A percentile compares a stretch with the other conserved stretches of the same genome.
Conservation (phyloP, 106 monocot species). For the Triglochin maritima region DNA sequence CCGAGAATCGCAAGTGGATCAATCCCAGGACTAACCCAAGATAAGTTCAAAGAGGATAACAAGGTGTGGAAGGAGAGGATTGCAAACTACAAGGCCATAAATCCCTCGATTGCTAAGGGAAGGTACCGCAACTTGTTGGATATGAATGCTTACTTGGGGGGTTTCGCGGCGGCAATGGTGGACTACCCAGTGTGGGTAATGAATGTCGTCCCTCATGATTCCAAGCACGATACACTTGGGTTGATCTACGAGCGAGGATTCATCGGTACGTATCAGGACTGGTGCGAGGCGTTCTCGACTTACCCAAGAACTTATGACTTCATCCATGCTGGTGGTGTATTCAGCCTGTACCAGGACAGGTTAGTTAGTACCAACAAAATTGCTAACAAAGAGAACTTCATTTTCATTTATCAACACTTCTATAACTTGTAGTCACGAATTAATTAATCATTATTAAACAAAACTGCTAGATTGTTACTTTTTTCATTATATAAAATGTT, state of each 20-base stretch:
- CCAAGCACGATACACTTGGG: conserved; percentile 33
- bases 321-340: conserved; percentile 45
- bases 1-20: conserved; percentile 39
- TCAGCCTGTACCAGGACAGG: conserved; percentile 55
- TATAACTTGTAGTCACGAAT: background rate
- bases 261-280: conserved; percentile 62
- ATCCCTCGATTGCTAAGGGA: conserved; percentile 29
- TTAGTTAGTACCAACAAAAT: conserved; percentile 6
- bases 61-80: conserved; percentile 36
- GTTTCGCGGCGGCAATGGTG: conserved; percentile 42
- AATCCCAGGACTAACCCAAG: conserved; percentile 22
- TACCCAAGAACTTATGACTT: conserved; percentile 76
- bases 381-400: background rate
- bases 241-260: conserved; percentile 53
- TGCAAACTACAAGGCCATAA: conserved; percentile 30
- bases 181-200: conserved; percentile 63
- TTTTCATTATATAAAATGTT: background rate
- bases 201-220: conserved; percentile 37
- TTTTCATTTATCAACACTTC: background rate
- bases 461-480: too few relatives aligned
- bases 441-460: too few relatives aligned
- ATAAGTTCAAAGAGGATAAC: conserved; percentile 36
- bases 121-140: conserved; percentile 64
- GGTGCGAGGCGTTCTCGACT: conserved; percentile 74
- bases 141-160: conserved; percentile 52